These are phyloP conservation scores for Dothideomycetes sp. DNA, from an alignment of 2,329 filamentous ascomycete genomes.

Conservation along the genomic window DNA sequence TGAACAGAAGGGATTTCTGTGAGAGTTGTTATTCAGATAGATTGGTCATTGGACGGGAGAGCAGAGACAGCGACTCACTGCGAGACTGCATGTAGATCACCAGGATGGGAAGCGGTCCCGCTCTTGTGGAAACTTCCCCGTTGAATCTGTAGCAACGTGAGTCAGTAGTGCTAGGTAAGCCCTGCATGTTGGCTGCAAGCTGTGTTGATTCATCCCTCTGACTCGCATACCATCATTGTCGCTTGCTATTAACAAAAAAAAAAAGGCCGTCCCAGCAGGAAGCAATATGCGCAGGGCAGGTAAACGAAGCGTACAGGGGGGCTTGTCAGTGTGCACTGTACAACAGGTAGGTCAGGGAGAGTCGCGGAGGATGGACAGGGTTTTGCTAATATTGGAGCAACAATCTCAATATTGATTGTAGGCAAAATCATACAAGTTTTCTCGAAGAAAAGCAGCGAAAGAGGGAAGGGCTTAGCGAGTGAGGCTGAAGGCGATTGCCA, in stretches of 20 bases:
- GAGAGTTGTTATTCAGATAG: no score
- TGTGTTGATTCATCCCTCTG: constrained; percentile 7
- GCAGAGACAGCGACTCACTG: neutral
- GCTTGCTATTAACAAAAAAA: neutral
- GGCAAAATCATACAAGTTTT: no score
- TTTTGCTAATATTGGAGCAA: no score
- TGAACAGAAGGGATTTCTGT: no score
- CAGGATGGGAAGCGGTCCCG: neutral
- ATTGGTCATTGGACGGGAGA: no score
- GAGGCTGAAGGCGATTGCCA: no score
- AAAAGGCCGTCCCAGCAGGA: neutral
- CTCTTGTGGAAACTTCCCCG: constrained; percentile 8
- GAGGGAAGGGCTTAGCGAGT: no score
- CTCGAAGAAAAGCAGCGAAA: no score
- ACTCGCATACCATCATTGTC: constrained; percentile 11
- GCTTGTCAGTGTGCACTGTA: no score
- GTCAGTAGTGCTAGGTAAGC: constrained; percentile 7
- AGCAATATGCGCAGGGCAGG: constrained; percentile 6
- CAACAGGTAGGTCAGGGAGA: no score
- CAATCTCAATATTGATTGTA: no score
- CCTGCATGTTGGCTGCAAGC: constrained; percentile 6
- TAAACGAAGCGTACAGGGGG: neutral
- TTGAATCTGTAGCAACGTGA: constrained; percentile 5
- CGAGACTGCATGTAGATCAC: constrained; percentile 4
- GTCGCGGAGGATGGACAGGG: constrained; percentile 4